Conservation (phyloP, 2,329 filamentous ascomycete genomes). For the Trichoderma cornu-damae region DNA sequence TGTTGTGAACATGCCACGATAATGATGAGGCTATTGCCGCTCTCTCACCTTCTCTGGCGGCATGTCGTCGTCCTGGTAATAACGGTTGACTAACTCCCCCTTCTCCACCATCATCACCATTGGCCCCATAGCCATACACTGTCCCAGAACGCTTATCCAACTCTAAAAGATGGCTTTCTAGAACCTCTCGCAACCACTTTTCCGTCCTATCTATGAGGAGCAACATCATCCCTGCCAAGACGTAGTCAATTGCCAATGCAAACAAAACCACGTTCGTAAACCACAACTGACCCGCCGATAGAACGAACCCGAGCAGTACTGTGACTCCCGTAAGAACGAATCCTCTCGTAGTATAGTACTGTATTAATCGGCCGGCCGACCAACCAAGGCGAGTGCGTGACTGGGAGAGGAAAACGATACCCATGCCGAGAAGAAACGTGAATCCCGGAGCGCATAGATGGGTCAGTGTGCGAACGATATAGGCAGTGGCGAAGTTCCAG, state of each 20-base stretch:
- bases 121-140: not conserved
- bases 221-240: conserved; percentile 41
- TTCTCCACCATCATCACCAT: conserved; percentile 28
- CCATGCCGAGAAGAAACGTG: conserved; percentile 43
- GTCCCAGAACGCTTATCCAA: conserved; percentile 9
- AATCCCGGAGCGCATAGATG: conserved; percentile 45
- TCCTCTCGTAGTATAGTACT: conserved; percentile 38
- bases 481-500: conserved; percentile 38
- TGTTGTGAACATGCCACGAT: conserved; percentile 41
- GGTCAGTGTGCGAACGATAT: conserved; percentile 38
- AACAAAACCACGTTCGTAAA: conserved; percentile 42
- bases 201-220: conserved; percentile 35
- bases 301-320: conserved; percentile 29
- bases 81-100: conserved; percentile 10
- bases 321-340: conserved; percentile 34
- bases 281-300: conserved; percentile 35
- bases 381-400: conserved; percentile 39
- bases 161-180: conserved; percentile 22
- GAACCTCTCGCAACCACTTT: conserved; percentile 25
- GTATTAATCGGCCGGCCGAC: conserved; percentile 31
- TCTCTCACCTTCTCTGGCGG: not conserved
- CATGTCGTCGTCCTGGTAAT: not conserved
- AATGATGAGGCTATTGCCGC: conserved; percentile 20
- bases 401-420: conserved; percentile 41
- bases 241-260: conserved; percentile 41